A percentile compares a stretch with the other conserved stretches of the same genome.
These are phyloP conservation scores for Cupressus sempervirens DNA, from an alignment of 75 land plant genomes.

Conservation along the genomic window DNA sequence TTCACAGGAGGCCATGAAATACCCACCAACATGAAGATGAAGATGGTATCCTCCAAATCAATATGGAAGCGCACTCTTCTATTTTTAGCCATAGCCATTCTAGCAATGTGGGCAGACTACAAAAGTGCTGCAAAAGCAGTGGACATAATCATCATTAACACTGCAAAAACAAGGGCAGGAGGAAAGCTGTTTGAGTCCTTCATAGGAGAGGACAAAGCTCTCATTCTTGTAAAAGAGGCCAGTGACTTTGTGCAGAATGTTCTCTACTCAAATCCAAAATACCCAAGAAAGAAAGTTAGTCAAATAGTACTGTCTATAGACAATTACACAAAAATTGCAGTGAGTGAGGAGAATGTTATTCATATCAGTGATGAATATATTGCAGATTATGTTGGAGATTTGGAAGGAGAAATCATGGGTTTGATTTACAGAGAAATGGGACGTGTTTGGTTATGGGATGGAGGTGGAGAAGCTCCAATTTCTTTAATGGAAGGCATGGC, in stretches of 20 bases:
- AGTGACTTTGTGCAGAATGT: background rate
- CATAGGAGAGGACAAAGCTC: background rate
- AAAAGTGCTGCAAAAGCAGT: background rate
- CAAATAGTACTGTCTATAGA: background rate
- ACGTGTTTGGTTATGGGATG: background rate
- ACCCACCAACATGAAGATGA: background rate
- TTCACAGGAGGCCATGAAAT: background rate
- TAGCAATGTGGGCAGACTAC: background rate
- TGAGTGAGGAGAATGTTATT: background rate
- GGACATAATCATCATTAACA: background rate
- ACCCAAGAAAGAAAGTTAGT: background rate
- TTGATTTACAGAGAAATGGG: background rate
- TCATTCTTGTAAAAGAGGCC: background rate
- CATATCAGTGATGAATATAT: background rate
- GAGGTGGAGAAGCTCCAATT: background rate
- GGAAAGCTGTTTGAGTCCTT: background rate
- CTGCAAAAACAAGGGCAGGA: background rate
- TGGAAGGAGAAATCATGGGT: conserved; percentile 4
- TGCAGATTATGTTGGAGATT: background rate
- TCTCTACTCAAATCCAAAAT: background rate
- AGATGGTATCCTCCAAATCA: background rate
- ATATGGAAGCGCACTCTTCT: background rate
- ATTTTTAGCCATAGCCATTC: background rate
- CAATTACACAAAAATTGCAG: background rate
- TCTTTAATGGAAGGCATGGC: background rate